phyloP scores from a whole-genome alignment of 1,284 basidiomycete genomes.

The Trichosporon ovoides region DNA sequence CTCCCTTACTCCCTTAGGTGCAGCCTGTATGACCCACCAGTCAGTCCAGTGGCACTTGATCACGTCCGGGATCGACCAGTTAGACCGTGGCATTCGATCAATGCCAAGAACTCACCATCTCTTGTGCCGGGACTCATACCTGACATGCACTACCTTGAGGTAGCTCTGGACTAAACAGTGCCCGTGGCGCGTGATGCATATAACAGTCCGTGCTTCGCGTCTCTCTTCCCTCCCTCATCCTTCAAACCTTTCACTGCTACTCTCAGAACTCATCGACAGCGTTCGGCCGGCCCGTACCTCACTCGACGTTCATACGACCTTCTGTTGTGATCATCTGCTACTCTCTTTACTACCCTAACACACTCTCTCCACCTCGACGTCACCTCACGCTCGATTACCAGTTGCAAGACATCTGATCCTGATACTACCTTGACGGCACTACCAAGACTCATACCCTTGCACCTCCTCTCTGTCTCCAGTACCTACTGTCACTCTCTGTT shows the following conservation, averaged over 20 bases:
- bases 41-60: neutral
- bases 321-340: neutral
- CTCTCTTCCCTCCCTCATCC: neutral
- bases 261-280: neutral
- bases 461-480: no score
- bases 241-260: neutral
- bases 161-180: neutral
- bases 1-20: no score
- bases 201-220: neutral
- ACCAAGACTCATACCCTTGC: neutral
- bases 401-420: neutral
- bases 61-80: neutral
- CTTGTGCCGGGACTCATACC: neutral
- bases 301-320: constrained; percentile 2
- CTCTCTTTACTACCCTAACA: neutral
- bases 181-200: neutral
- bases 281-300: constrained; percentile 2
- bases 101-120: neutral
- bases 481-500: neutral
- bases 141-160: no score
- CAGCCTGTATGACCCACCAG: no score
- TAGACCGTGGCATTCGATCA: neutral
- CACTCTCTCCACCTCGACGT: no score
- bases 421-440: neutral
- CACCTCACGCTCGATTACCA: neutral